Evolutionary conservation across 169 alveolate species (phyloP).

Genomic region (Plasmodium vivax): DNA sequence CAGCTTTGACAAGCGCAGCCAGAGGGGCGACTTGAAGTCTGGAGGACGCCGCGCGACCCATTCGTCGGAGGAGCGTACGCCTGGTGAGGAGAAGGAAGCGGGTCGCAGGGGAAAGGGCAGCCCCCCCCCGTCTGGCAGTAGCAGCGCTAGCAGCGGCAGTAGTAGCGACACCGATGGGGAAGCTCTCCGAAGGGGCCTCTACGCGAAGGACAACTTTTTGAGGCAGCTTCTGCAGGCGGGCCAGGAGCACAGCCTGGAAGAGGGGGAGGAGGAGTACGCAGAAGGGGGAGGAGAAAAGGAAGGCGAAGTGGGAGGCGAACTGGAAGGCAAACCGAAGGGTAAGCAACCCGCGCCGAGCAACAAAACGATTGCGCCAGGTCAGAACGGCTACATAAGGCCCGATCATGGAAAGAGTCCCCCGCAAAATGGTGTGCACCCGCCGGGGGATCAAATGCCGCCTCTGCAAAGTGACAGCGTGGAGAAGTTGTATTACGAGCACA

Average conservation of each 20-base stretch:
- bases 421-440: neutral
- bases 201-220: neutral
- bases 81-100: neutral
- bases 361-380: neutral
- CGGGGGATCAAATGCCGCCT: neutral
- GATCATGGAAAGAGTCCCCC: neutral
- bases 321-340: neutral
- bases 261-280: neutral
- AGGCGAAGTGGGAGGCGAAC: too few species aligned
- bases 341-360: neutral
- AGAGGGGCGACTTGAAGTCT: neutral
- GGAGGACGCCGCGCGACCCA: neutral
- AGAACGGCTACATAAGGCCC: neutral
- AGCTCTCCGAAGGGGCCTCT: neutral
- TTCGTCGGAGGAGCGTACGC: neutral
- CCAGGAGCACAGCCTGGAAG: neutral
- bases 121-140: neutral
- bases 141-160: neutral
- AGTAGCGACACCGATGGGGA: neutral
- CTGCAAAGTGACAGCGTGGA: neutral
- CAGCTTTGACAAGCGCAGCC: neutral
- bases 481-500: constrained; percentile 5
- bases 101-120: neutral
- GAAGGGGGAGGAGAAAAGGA: too few species aligned
- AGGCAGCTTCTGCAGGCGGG: neutral